phyloP scores from a whole-genome alignment of 495 filamentous ascomycete species.

The Viridothelium virens region DNA sequence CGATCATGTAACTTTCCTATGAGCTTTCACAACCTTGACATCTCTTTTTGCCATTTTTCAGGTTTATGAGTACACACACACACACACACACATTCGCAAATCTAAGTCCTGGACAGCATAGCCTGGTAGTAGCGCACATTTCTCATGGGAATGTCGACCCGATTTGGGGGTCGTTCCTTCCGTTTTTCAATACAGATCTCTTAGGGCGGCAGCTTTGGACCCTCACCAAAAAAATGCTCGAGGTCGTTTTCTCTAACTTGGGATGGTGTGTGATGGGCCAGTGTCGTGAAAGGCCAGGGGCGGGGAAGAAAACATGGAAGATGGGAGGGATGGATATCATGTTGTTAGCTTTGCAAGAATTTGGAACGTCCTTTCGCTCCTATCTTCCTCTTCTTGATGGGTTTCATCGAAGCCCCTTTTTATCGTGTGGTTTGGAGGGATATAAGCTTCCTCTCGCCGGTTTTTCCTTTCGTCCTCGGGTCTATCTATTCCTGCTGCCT shows the following conservation, averaged over 20 bases:
- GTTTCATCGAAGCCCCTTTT: too few relatives aligned
- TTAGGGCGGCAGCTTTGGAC: slow-evolving; percentile 11
- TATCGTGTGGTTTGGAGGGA: too few relatives aligned
- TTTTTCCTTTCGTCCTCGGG: not conserved
- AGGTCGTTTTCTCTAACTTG: not conserved
- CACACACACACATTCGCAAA: not conserved
- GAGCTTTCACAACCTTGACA: not conserved
- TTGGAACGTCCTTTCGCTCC: slow-evolving; percentile 6
- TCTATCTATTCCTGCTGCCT: not conserved
- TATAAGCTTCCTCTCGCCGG: not conserved
- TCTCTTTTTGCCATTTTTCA: slow-evolving; percentile 2
- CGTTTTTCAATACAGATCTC: slow-evolving; percentile 8
- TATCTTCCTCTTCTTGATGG: not conserved
- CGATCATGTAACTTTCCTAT: not conserved
- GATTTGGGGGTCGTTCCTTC: not conserved
- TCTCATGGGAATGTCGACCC: not conserved
- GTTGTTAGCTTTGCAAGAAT: slow-evolving; percentile 10
- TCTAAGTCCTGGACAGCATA: slow-evolving; percentile 10
- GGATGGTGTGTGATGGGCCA: not conserved
- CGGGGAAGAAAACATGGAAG: not conserved
- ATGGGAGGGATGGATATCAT: slow-evolving; percentile 1
- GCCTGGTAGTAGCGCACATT: slow-evolving; percentile 10
- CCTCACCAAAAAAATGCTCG: not conserved
- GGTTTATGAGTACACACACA: slow-evolving; percentile 9
- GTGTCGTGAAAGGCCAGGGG: not conserved